Conservation (phyloP, 495 filamentous ascomycete species). For the Daldinia loculata region DNA sequence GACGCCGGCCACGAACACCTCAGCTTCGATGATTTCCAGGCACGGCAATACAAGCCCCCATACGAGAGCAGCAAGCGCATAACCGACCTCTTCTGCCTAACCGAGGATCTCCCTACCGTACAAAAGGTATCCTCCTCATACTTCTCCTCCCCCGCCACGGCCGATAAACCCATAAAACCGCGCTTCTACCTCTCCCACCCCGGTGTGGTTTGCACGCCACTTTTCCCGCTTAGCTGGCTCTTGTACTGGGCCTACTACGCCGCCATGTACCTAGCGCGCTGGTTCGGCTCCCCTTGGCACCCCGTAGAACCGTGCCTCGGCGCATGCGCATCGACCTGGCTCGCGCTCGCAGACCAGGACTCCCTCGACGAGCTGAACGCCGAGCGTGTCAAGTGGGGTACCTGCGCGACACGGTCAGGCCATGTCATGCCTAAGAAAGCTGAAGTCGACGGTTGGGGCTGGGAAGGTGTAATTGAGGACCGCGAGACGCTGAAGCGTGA, state of each 20-base stretch:
- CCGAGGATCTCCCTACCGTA: constrained; percentile 71
- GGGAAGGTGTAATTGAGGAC: constrained; percentile 72
- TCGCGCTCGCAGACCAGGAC: constrained; percentile 74
- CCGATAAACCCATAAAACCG: constrained; percentile 42
- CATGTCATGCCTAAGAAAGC: constrained; percentile 69
- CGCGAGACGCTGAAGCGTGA: constrained; percentile 52
- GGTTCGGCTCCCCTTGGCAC: constrained; percentile 90
- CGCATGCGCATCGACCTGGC: constrained; percentile 77
- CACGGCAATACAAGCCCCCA: constrained; percentile 63
- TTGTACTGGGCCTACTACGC: constrained; percentile 66
- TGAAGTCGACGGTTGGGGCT: constrained; percentile 87
- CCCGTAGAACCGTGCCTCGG: constrained; percentile 76
- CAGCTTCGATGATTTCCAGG: constrained; percentile 77
- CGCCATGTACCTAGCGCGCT: constrained; percentile 76
- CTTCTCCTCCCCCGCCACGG: constrained; percentile 42
- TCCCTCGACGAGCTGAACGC: constrained; percentile 65
- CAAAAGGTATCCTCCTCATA: constrained; percentile 60
- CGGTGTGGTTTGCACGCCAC: constrained; percentile 81
- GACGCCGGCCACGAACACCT: constrained; percentile 70
- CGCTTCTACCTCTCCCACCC: constrained; percentile 81
- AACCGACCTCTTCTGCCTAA: constrained; percentile 82
- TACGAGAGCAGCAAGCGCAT: constrained; percentile 90
- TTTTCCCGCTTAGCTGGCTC: constrained; percentile 74
- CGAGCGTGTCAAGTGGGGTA: constrained; percentile 87
- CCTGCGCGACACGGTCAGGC: constrained; percentile 67